Evolutionary conservation across 2,329 filamentous ascomycete genomes (phyloP).

Genomic region (Colletotrichum zoysiae): DNA sequence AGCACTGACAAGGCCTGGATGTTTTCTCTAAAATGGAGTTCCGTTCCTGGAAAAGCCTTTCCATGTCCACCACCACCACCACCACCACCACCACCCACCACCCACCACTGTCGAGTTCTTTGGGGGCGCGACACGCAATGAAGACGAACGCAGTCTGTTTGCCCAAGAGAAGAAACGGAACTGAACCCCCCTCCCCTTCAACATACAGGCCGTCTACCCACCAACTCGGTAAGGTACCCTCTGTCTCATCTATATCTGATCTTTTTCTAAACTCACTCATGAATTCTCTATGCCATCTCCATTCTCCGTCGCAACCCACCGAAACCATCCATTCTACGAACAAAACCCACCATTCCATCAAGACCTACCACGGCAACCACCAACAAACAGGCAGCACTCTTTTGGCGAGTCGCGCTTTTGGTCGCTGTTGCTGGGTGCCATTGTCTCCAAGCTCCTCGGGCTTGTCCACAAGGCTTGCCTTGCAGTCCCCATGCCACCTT

Average conservation of each 20-base stretch:
- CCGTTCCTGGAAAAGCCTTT: neutral
- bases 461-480: neutral
- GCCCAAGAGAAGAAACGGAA: neutral
- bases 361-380: neutral
- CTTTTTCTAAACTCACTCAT: constrained; percentile 24
- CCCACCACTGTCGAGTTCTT: neutral
- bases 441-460: neutral
- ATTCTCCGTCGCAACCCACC: constrained; percentile 12
- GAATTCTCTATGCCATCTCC: constrained; percentile 12
- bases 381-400: neutral
- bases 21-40: neutral
- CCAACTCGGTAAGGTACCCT: constrained; percentile 2
- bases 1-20: neutral
- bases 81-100: no score
- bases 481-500: constrained; percentile 9
- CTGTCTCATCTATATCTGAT: neutral
- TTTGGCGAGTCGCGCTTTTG: neutral
- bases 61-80: neutral
- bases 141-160: constrained; percentile 1
- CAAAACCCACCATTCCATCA: neutral
- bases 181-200: neutral
- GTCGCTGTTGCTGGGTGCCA: neutral
- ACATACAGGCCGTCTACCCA: neutral
- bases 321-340: constrained; percentile 20
- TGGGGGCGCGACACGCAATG: neutral